Evolutionary conservation across 2,329 filamentous ascomycete genomes (phyloP).

Genomic region (Dactylellina drechsleri): DNA sequence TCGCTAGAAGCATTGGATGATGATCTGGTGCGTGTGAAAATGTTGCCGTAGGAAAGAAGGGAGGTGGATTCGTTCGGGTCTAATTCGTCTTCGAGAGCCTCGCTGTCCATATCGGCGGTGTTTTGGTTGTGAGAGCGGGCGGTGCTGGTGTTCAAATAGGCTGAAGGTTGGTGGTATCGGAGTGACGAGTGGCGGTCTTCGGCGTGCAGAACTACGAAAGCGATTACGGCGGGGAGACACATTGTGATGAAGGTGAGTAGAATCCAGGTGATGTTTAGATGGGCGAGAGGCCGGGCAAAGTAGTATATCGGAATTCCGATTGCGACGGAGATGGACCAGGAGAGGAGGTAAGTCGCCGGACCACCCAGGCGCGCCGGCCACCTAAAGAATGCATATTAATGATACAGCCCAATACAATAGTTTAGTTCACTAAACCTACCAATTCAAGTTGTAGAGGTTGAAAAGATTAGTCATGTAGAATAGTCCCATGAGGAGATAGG

Average conservation of each 20-base stretch:
- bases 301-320: slow-evolving; percentile 72
- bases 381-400: slow-evolving; percentile 58
- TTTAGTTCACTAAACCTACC: slow-evolving; percentile 61
- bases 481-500: slow-evolving; percentile 74
- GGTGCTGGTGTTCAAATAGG: slow-evolving; percentile 64
- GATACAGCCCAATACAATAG: not conserved
- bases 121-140: slow-evolving; percentile 17
- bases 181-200: slow-evolving; percentile 70
- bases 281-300: slow-evolving; percentile 65
- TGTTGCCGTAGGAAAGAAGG: slow-evolving; percentile 37
- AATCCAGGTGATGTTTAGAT: slow-evolving; percentile 75
- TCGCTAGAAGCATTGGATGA: slow-evolving; percentile 37
- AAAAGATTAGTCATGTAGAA: slow-evolving; percentile 78
- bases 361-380: slow-evolving; percentile 74
- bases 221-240: slow-evolving; percentile 74
- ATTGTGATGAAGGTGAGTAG: slow-evolving; percentile 76
- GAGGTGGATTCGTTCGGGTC: slow-evolving; percentile 41
- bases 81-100: slow-evolving; percentile 14
- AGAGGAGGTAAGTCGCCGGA: slow-evolving; percentile 71
- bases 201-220: slow-evolving; percentile 72
- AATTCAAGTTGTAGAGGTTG: slow-evolving; percentile 76
- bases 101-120: not conserved
- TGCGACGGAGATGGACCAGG: slow-evolving; percentile 70
- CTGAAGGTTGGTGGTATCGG: slow-evolving; percentile 70
- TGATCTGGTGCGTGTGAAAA: slow-evolving; percentile 48